A percentile compares a stretch with the other conserved stretches of the same genome.
Conservation (phyloP, 768 basidiomycete species). For the Coprinopsis sp. region DNA sequence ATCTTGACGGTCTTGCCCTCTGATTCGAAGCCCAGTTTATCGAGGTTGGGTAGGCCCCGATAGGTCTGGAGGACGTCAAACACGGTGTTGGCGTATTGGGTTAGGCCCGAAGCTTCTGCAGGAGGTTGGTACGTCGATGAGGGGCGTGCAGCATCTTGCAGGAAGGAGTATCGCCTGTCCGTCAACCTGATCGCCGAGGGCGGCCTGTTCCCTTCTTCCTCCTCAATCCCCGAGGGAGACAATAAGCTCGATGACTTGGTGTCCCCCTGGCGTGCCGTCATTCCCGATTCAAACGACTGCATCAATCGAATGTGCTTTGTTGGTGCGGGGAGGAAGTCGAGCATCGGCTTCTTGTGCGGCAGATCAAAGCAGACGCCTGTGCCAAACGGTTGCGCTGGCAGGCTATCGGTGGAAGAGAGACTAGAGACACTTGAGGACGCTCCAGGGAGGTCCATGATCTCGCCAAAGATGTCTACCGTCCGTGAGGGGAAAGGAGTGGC, state of each 20-base stretch:
- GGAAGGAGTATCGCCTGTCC: constrained; percentile 2
- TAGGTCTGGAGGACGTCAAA: constrained; percentile 82
- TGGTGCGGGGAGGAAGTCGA: constrained; percentile 41
- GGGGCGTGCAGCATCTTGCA: constrained; percentile 2
- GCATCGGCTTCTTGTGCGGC: constrained; percentile 39
- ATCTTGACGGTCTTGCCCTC: constrained; percentile 65
- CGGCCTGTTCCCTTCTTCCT: constrained; percentile 17
- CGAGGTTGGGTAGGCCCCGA: constrained; percentile 68
- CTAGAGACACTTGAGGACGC: constrained; percentile 11
- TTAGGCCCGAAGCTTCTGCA: constrained; percentile 37
- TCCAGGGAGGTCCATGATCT: constrained; percentile 59
- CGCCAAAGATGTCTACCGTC: constrained; percentile 53
- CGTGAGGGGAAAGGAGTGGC: constrained; percentile 23
- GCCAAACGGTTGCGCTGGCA: constrained; percentile 58
- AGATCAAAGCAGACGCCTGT: constrained; percentile 57
- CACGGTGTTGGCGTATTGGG: constrained; percentile 67
- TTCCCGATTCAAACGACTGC: constrained; percentile 82
- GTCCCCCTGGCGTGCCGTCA: constrained; percentile 64
- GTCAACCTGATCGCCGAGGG: constrained; percentile 27
- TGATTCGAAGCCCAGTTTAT: constrained; percentile 53
- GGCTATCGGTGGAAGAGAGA: constrained; percentile 10
- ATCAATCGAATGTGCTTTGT: constrained; percentile 65
- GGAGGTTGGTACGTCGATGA: constrained; percentile 9
- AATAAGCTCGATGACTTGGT: constrained; percentile 11
- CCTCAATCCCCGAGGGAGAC: constrained; percentile 10